A percentile compares a stretch with the other conserved stretches of the same genome.
phyloP scores from a whole-genome alignment of 164 flowering plant genomes.

The Vitis amurensis region DNA sequence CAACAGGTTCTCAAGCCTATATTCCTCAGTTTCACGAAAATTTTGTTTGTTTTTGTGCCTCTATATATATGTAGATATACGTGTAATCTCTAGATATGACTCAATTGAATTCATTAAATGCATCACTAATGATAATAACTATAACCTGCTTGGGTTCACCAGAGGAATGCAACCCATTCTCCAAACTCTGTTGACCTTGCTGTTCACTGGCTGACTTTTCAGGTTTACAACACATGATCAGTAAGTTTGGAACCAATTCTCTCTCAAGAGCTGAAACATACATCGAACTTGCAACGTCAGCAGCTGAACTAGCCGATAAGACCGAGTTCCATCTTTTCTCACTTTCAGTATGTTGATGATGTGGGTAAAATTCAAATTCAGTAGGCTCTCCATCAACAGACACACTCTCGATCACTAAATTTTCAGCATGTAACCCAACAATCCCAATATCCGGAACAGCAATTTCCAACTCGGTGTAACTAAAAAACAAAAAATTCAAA shows the following conservation, averaged over 20 bases:
- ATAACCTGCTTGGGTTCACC: conserved; percentile 60
- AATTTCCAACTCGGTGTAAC: conserved; percentile 78
- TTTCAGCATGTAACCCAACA: conserved; percentile 85
- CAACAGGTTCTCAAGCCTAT: too few species aligned
- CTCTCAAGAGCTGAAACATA: conserved; percentile 67
- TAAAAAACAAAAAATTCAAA: conserved; percentile 17
- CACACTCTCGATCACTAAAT: conserved; percentile 72
- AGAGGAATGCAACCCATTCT: conserved; percentile 37
- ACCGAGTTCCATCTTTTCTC: conserved; percentile 73
- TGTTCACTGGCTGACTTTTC: conserved; percentile 30
- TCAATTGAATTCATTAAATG: too few species aligned
- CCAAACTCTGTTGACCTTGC: conserved; percentile 28
- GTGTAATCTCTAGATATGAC: too few species aligned
- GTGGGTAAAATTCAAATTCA: conserved; percentile 71
- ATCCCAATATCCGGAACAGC: conserved; percentile 82
- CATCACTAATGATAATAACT: too few species aligned
- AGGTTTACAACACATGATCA: conserved; percentile 59
- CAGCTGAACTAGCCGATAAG: conserved; percentile 63
- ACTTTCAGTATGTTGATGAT: conserved; percentile 47
- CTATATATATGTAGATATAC: too few species aligned
- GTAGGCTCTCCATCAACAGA: conserved; percentile 81
- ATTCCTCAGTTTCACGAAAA: too few species aligned
- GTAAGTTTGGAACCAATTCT: conserved; percentile 73
- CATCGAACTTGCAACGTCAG: conserved; percentile 75
- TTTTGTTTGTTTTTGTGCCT: too few species aligned